These are phyloP conservation scores for Aspergillus quadrilineatus DNA, from an alignment of 2,329 filamentous ascomycete genomes.

Conservation along the genomic window DNA sequence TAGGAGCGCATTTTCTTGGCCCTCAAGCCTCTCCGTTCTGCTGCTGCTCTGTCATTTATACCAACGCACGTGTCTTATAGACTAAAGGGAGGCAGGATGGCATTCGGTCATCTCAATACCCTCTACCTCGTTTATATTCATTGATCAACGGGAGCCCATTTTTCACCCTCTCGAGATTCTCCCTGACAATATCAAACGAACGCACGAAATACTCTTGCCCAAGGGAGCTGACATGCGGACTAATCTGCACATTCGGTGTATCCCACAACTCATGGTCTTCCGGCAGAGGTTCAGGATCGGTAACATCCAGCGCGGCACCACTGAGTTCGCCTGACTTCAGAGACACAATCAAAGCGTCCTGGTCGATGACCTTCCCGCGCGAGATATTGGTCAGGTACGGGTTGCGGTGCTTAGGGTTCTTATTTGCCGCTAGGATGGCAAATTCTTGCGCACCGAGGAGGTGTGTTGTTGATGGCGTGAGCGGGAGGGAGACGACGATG, in stretches of 20 bases:
- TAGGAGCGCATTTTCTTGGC: too few species aligned
- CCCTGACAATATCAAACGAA: slow-evolving; percentile 57
- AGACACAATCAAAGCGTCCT: slow-evolving; percentile 62
- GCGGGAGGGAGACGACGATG: slow-evolving; percentile 56
- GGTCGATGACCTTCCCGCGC: slow-evolving; percentile 63
- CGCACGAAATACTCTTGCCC: slow-evolving; percentile 57
- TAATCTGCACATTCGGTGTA: slow-evolving; percentile 67
- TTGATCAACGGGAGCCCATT: slow-evolving; percentile 60
- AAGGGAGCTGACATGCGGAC: slow-evolving; percentile 62
- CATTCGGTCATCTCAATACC: slow-evolving; percentile 50
- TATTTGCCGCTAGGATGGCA: slow-evolving; percentile 47
- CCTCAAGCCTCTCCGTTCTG: too few species aligned
- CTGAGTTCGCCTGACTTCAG: slow-evolving; percentile 55
- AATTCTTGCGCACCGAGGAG: slow-evolving; percentile 58
- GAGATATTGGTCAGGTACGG: slow-evolving; percentile 72
- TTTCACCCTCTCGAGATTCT: slow-evolving; percentile 56
- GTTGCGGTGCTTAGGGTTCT: slow-evolving; percentile 32
- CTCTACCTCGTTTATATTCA: slow-evolving; percentile 58
- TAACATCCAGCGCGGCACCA: slow-evolving; percentile 75
- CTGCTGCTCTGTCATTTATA: too few species aligned
- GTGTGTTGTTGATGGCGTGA: slow-evolving; percentile 57
- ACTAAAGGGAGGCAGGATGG: background rate
- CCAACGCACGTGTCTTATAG: too few species aligned
- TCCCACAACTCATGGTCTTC: slow-evolving; percentile 67
- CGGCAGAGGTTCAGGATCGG: slow-evolving; percentile 75